Evolutionary conservation across 768 basidiomycete genomes (phyloP).

Genomic region (Amanita rubescens): DNA sequence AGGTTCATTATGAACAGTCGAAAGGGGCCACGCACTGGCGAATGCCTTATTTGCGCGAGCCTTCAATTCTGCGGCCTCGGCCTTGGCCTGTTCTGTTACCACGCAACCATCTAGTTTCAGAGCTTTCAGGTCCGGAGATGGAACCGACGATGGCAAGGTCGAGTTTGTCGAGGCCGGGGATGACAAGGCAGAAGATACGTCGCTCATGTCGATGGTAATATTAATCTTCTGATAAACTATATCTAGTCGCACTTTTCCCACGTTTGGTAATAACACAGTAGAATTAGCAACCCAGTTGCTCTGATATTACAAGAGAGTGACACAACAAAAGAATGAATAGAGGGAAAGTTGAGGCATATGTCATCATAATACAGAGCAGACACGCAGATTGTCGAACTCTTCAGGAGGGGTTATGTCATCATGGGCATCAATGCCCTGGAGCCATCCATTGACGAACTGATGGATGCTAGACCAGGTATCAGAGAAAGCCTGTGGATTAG

Average conservation of each 20-base stretch:
- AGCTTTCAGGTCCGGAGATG: constrained; percentile 51
- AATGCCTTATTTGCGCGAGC: constrained; percentile 87
- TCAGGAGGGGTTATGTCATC: constrained; percentile 37
- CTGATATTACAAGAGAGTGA: background rate
- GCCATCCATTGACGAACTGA: constrained; percentile 70
- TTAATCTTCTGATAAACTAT: background rate
- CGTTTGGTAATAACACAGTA: background rate
- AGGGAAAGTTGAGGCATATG: background rate
- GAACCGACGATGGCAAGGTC: constrained; percentile 46
- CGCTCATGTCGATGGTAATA: background rate
- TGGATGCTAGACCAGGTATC: constrained; percentile 37
- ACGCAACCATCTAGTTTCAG: constrained; percentile 38
- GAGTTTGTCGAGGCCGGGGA: constrained; percentile 11
- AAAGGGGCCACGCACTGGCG: constrained; percentile 36
- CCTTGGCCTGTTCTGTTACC: constrained; percentile 63
- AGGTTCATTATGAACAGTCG: background rate
- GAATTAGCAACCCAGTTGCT: background rate
- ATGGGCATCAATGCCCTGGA: constrained; percentile 51
- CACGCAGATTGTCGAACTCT: constrained; percentile 60
- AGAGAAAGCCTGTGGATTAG: constrained; percentile 1
- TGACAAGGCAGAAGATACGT: constrained; percentile 13
- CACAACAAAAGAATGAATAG: background rate
- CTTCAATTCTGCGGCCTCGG: constrained; percentile 67
- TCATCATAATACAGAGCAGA: constrained; percentile 20
- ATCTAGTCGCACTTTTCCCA: background rate